phyloP scores from a whole-genome alignment of 2,329 filamentous ascomycete species.

The Pseudonectria foliicola region DNA sequence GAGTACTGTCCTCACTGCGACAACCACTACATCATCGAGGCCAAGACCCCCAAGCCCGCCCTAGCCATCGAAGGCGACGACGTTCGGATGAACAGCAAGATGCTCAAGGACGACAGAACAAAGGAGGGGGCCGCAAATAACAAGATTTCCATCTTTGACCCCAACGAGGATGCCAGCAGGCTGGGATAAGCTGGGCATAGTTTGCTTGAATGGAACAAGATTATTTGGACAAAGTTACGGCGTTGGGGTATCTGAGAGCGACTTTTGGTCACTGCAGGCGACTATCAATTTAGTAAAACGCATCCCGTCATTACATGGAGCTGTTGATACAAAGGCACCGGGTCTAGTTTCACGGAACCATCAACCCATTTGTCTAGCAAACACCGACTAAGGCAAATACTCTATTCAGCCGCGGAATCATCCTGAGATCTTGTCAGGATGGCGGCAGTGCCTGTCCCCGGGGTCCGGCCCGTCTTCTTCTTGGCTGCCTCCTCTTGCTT shows the following conservation, averaged over 20 bases:
- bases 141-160: slow-evolving; percentile 64
- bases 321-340: slow-evolving; percentile 32
- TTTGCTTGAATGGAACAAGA: not conserved
- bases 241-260: slow-evolving; percentile 23
- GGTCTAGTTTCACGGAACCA: slow-evolving; percentile 19
- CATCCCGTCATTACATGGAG: slow-evolving; percentile 23
- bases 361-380: slow-evolving; percentile 21
- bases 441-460: slow-evolving; percentile 62
- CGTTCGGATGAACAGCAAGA: slow-evolving; percentile 73
- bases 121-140: slow-evolving; percentile 47
- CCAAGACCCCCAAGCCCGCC: slow-evolving; percentile 72
- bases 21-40: slow-evolving; percentile 95
- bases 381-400: slow-evolving; percentile 10
- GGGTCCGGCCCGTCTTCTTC: slow-evolving; percentile 79
- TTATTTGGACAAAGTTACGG: slow-evolving; percentile 13
- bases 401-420: slow-evolving; percentile 32
- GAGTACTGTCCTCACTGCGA: slow-evolving; percentile 99
- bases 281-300: slow-evolving; percentile 12
- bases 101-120: slow-evolving; percentile 86
- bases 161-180: slow-evolving; percentile 66
- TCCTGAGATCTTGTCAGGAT: slow-evolving; percentile 61
- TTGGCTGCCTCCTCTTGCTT: slow-evolving; percentile 98
- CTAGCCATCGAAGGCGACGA: slow-evolving; percentile 90
- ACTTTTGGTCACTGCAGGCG: slow-evolving; percentile 14
- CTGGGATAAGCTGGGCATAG: slow-evolving; percentile 51